phyloP scores from a whole-genome alignment of 805 yeast species.

The Wickerhamomyces pijperi region DNA sequence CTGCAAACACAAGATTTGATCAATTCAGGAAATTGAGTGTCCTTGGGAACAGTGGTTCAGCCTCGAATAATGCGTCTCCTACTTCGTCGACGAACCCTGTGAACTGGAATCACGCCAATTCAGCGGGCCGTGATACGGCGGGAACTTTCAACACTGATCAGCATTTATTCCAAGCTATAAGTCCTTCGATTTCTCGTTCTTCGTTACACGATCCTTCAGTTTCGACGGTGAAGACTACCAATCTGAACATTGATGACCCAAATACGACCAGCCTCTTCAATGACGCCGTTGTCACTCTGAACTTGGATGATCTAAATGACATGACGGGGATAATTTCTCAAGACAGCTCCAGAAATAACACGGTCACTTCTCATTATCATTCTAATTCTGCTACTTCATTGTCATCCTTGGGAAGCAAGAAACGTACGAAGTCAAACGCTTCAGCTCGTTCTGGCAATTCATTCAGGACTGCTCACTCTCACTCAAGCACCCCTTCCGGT shows the following conservation, averaged over 20 bases:
- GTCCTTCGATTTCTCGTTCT: too few relatives aligned
- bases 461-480: slow-evolving; percentile 3
- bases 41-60: not conserved
- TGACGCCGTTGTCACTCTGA: slow-evolving; percentile 26
- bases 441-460: not conserved
- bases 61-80: not conserved
- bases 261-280: not conserved
- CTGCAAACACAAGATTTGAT: not conserved
- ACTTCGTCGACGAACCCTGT: not conserved
- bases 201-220: slow-evolving; percentile 3
- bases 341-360: not conserved
- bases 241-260: not conserved
- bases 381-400: not conserved
- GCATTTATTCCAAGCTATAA: not conserved
- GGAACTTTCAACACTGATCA: not conserved
- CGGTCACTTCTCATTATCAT: not conserved
- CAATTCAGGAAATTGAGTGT: not conserved
- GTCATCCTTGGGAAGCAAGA: not conserved
- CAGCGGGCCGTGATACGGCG: not conserved
- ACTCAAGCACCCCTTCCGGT: slow-evolving; percentile 3
- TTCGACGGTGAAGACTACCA: not conserved
- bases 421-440: too few relatives aligned
- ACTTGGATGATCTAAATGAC: slow-evolving; percentile 31
- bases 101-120: too few relatives aligned
- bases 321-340: slow-evolving; percentile 36